phyloP scores from a whole-genome alignment of 106 monocot species.

The Amphibolis antarctica region DNA sequence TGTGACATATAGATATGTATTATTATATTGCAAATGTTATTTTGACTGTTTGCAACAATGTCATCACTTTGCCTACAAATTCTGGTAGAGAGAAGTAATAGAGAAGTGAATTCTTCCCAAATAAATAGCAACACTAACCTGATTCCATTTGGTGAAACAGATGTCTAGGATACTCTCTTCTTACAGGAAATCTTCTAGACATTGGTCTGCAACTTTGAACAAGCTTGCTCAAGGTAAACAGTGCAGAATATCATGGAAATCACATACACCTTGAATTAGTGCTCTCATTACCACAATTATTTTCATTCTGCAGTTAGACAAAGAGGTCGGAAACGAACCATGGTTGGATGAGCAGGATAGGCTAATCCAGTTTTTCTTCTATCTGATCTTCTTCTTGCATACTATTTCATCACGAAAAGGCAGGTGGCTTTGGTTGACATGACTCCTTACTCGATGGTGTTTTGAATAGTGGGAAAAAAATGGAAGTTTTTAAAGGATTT shows the following conservation, averaged over 20 bases:
- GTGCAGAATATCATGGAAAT: background rate
- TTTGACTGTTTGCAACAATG: no score
- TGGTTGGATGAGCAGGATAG: conserved; percentile 39
- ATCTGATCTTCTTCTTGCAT: background rate
- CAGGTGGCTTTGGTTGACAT: no score
- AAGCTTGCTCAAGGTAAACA: conserved; percentile 52
- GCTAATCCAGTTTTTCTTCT: background rate
- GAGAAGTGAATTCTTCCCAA: background rate
- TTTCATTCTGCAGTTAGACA: conserved; percentile 40
- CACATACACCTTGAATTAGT: background rate
- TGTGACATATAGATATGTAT: no score
- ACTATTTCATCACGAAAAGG: background rate
- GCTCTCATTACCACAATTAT: background rate
- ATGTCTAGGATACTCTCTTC: conserved; percentile 60
- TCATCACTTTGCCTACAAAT: no score
- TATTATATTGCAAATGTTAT: no score
- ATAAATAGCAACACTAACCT: background rate
- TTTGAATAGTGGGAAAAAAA: no score
- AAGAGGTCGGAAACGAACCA: conserved; percentile 70
- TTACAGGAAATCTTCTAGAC: conserved; percentile 75
- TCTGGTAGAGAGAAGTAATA: background rate
- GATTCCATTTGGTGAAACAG: conserved; percentile 12
- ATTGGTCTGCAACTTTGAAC: conserved; percentile 78
- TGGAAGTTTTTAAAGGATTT: no score
- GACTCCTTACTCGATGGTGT: no score